Conservation (phyloP, 1,139 yeast genomes). For the Insectozyma bohioensis region DNA sequence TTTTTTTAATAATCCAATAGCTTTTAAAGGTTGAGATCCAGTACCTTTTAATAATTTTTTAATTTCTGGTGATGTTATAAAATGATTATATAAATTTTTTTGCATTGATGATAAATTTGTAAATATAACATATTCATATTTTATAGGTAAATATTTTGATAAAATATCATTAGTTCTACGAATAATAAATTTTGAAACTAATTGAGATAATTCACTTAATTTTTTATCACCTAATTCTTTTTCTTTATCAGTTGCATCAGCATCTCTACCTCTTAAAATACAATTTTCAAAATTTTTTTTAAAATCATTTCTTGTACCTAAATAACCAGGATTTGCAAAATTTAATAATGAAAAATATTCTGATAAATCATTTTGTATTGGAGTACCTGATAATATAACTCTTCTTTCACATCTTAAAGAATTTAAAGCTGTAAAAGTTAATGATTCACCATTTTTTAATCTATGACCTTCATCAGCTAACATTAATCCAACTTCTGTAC, state of each 20-base stretch:
- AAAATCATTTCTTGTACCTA: constrained; percentile 84
- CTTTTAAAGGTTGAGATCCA: constrained; percentile 84
- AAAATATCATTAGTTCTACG: constrained; percentile 94
- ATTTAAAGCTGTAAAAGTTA: constrained; percentile 86
- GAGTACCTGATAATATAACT: constrained; percentile 94
- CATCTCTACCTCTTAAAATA: constrained; percentile 85
- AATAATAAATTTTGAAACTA: constrained; percentile 88
- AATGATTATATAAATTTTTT: constrained; percentile 64
- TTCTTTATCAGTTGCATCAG: constrained; percentile 83
- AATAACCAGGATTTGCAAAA: constrained; percentile 92
- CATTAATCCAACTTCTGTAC: constrained; percentile 82
- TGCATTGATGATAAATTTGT: constrained; percentile 85
- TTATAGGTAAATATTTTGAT: constrained; percentile 90
- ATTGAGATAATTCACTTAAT: constrained; percentile 63
- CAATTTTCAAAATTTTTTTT: constrained; percentile 80
- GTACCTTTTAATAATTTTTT: constrained; percentile 65
- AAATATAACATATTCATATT: constrained; percentile 93
- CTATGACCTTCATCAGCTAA: constrained; percentile 98
- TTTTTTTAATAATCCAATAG: constrained; percentile 85
- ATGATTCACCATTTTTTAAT: constrained; percentile 89
- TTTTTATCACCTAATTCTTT: constrained; percentile 70
- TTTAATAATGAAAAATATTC: constrained; percentile 90
- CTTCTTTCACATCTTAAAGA: constrained; percentile 82
- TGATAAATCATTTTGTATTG: constrained; percentile 93
- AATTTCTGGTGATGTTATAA: constrained; percentile 80